Conservation (phyloP, 192 early-diverging fungal species). For the Backusella parvicylindrica region DNA sequence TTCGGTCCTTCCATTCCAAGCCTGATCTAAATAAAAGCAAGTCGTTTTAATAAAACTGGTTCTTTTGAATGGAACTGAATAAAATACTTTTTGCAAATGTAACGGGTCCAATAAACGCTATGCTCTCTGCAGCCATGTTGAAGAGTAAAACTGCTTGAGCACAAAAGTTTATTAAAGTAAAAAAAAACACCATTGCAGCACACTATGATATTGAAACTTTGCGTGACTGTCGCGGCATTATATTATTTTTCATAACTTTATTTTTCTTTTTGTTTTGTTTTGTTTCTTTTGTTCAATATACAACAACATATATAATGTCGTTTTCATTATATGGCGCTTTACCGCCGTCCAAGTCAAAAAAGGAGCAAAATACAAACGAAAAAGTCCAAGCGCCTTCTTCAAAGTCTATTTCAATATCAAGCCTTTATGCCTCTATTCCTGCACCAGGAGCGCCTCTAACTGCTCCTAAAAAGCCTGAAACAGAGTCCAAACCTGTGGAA, state of each 20-base stretch:
- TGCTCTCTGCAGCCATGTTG: not conserved
- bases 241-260: not conserved
- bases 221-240: too few species aligned
- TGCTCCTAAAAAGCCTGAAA: not conserved
- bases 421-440: conserved; percentile 16
- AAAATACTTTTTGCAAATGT: not conserved
- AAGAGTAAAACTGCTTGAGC: too few species aligned
- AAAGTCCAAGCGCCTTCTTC: not conserved
- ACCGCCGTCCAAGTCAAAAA: conserved; percentile 18
- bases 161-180: conserved; percentile 3
- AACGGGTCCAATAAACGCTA: not conserved
- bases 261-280: not conserved
- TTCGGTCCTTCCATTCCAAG: not conserved
- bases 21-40: not conserved
- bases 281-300: not conserved
- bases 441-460: not conserved
- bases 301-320: conserved; percentile 12
- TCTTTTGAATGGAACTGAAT: not conserved
- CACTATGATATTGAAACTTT: too few species aligned
- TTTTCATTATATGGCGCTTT: conserved; percentile 23
- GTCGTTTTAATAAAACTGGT: not conserved
- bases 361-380: not conserved
- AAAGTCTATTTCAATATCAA: not conserved
- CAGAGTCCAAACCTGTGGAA: not conserved
- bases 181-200: not conserved